Evolutionary conservation across 257 asterid species (phyloP), one percentile per base, ranked within the genome.

Genomic region (Agastache rugosa): DNA sequence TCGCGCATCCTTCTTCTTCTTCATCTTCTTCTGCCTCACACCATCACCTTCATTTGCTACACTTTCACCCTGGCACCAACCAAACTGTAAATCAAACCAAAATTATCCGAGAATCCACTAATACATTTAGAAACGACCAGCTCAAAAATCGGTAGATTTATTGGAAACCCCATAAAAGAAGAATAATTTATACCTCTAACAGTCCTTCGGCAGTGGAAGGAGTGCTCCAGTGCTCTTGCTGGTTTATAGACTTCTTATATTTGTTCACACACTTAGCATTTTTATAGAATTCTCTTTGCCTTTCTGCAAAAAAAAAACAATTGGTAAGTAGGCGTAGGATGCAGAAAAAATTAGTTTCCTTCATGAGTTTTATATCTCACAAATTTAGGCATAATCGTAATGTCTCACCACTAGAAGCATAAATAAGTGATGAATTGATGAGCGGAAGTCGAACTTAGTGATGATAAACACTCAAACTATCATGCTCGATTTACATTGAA

Each of bases 231-330:
- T 82, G 93, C 51, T 79, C 85, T 19, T 73, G 85, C 51, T 83
- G 88, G 84, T 79, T 86, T 19, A 86, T 17, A 6, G 87, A 74
- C 75, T 41, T 90, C 90, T 89, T 92, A 69, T 78, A 95, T 80
- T 90, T 95, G 77, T 59, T 35, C 20, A 95, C 86, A 45, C 17
- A 79, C 71, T 92, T 95, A 22, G 99, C 98, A 77, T 95, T 92
- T 82, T 79, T 92, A 54, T 92, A 92, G 77, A 92, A 94, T 85
- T 94, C 99, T 74, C 84, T 92, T 67, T 90, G 90, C 87, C 84
- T 95, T 84, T 95, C 99, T 94, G 91, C 71, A 73, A 48, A 63
- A 54, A 11, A 75, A 81, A 78, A 3, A 29, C 54, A 73, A 67
- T 72, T 59, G 67, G n/a, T 60, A 8, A 60, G 58, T 27, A 63